These are phyloP conservation scores for Cladosporium halotolerans DNA, from an alignment of 2,329 filamentous ascomycete genomes.

Conservation along the genomic window DNA sequence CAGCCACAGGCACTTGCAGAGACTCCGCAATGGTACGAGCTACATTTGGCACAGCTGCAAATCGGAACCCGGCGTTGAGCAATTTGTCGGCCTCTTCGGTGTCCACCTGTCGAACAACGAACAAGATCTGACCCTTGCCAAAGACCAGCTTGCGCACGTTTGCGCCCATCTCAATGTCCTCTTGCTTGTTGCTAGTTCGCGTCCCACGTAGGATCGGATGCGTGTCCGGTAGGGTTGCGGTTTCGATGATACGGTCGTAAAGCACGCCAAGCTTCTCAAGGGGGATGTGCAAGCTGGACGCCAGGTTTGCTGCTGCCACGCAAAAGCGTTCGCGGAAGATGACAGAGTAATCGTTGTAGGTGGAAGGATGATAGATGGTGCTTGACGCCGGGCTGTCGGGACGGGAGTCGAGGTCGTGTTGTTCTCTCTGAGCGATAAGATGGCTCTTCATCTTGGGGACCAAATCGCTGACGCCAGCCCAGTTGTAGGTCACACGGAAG, in stretches of 20 bases:
- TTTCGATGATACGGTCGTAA: conserved; percentile 33
- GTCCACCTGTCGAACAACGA: conserved; percentile 62
- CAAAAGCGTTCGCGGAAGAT: conserved; percentile 81
- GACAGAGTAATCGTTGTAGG: conserved; percentile 64
- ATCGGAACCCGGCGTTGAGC: conserved; percentile 69
- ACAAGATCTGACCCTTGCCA: conserved; percentile 72
- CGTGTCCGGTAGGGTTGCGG: conserved; percentile 20
- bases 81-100: conserved; percentile 57
- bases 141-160: conserved; percentile 34
- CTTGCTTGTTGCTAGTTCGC: conserved; percentile 12
- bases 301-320: conserved; percentile 67
- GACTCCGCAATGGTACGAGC: conserved; percentile 61
- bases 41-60: conserved; percentile 64
- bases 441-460: conserved; percentile 68
- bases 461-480: conserved; percentile 61
- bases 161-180: conserved; percentile 36
- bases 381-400: conserved; percentile 26
- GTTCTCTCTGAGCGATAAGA: conserved; percentile 44
- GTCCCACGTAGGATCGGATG: not conserved
- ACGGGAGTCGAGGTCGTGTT: conserved; percentile 24
- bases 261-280: conserved; percentile 31
- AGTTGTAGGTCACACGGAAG: conserved; percentile 73
- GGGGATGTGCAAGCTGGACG: conserved; percentile 49
- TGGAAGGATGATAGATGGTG: conserved; percentile 45
- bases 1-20: conserved; percentile 63